Conservation (phyloP, 2,329 filamentous ascomycete species). For the Aspergillus sp. region DNA sequence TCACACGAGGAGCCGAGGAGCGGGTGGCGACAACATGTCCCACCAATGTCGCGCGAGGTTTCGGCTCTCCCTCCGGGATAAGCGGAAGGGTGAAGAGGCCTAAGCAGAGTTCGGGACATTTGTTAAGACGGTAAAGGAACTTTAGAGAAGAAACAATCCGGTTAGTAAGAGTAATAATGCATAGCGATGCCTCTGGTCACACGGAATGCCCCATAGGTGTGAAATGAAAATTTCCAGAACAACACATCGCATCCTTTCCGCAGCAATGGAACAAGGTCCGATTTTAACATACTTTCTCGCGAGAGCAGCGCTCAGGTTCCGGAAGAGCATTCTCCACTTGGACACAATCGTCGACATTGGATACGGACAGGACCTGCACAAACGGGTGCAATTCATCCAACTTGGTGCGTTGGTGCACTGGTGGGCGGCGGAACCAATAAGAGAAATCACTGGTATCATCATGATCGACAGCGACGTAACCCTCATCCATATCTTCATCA, state of each 20-base stretch:
- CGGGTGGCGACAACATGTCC: constrained; percentile 74
- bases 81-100: constrained; percentile 65
- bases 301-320: constrained; percentile 49
- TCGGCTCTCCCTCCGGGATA: constrained; percentile 50
- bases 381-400: constrained; percentile 62
- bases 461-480: constrained; percentile 37
- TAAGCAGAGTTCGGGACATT: constrained; percentile 68
- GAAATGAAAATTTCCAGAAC: not conserved
- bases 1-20: constrained; percentile 56
- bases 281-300: constrained; percentile 50
- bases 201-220: not conserved
- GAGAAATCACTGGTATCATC: constrained; percentile 35
- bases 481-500: constrained; percentile 33
- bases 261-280: not conserved
- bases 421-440: constrained; percentile 37
- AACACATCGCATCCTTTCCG: not conserved
- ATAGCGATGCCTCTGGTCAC: not conserved
- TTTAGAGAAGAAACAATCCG: constrained; percentile 27
- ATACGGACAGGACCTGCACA: constrained; percentile 61
- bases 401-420: constrained; percentile 29
- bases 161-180: constrained; percentile 6
- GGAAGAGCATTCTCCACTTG: constrained; percentile 56
- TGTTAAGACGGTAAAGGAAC: constrained; percentile 69
- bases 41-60: constrained; percentile 58
- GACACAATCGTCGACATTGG: constrained; percentile 48